Percentiles rank a stretch among this genome's conserved stretches.
phyloP scores from a whole-genome alignment of 805 yeast genomes.

The Ogataea zsoltii region DNA sequence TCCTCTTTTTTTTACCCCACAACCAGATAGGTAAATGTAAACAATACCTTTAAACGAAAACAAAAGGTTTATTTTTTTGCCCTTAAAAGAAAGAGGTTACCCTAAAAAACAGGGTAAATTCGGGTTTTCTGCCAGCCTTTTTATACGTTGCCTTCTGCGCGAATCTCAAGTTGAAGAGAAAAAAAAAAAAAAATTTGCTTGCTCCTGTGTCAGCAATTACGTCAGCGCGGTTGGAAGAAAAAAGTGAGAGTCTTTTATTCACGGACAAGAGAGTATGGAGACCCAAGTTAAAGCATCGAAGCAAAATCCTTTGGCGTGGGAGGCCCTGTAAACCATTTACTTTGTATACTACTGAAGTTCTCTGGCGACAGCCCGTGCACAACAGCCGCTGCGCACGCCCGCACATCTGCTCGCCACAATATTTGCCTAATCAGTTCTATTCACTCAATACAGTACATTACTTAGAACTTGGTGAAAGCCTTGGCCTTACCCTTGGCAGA shows the following conservation, averaged over 20 bases:
- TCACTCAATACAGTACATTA: conserved; percentile 15
- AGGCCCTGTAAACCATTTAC: too few relatives aligned
- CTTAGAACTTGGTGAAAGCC: conserved; percentile 96
- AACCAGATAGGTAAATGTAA: conserved; percentile 1
- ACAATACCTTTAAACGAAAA: background rate
- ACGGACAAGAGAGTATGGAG: too few relatives aligned
- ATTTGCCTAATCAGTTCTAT: conserved; percentile 3
- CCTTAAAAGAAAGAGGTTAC: conserved; percentile 8
- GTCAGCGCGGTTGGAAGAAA: too few relatives aligned
- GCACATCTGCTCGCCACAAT: too few relatives aligned
- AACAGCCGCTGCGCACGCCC: too few relatives aligned
- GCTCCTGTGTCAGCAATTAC: too few relatives aligned
- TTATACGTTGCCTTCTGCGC: background rate
- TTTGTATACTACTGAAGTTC: too few relatives aligned
- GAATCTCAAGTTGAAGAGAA: conserved; percentile 8
- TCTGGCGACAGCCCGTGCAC: too few relatives aligned
- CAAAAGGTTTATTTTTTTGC: conserved; percentile 1
- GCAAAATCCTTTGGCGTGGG: too few relatives aligned
- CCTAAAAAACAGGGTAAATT: conserved; percentile 22
- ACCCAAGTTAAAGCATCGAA: too few relatives aligned
- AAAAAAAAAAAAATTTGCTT: conserved; percentile 6
- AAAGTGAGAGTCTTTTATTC: too few relatives aligned
- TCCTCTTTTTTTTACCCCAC: conserved; percentile 6
- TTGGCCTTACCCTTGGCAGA: conserved; percentile 85
- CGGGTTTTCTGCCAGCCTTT: background rate